A percentile compares a stretch with the other conserved stretches of the same genome.
These are phyloP conservation scores for Yamadazyma blattariae DNA, from an alignment of 1,139 yeast genomes.

Conservation along the genomic window DNA sequence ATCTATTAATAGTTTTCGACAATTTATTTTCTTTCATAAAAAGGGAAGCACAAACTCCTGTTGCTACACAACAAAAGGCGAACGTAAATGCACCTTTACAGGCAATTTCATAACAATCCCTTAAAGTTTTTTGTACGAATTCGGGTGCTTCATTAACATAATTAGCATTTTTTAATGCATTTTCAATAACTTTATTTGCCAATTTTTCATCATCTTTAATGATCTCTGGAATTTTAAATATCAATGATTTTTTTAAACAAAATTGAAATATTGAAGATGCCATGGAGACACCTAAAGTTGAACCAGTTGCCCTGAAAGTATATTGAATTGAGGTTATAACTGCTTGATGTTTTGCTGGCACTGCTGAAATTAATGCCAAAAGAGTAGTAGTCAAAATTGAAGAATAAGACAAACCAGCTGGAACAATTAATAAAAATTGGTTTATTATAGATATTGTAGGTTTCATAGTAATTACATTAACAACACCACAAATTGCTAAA, in stretches of 20 bases:
- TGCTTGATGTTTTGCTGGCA: slow-evolving; percentile 62
- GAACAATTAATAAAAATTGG: slow-evolving; percentile 32
- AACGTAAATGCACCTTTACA: slow-evolving; percentile 53
- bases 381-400: slow-evolving; percentile 66
- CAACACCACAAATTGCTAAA: slow-evolving; percentile 44
- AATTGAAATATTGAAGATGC: slow-evolving; percentile 65
- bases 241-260: slow-evolving; percentile 19
- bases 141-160: slow-evolving; percentile 51
- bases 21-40: slow-evolving; percentile 46
- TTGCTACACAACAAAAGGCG: slow-evolving; percentile 33
- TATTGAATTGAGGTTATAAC: slow-evolving; percentile 74
- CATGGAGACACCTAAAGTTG: slow-evolving; percentile 67
- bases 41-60: slow-evolving; percentile 36
- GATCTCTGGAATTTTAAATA: slow-evolving; percentile 18
- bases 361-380: slow-evolving; percentile 64
- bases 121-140: slow-evolving; percentile 41
- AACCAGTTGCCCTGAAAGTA: slow-evolving; percentile 72
- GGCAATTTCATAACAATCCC: slow-evolving; percentile 47
- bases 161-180: slow-evolving; percentile 56
- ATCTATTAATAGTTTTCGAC: slow-evolving; percentile 32
- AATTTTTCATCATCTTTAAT: slow-evolving; percentile 29
- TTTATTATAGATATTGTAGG: slow-evolving; percentile 38
- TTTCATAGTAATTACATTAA: slow-evolving; percentile 34
- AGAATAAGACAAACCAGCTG: slow-evolving; percentile 60
- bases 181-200: slow-evolving; percentile 41